Percentiles rank a stretch among this genome's conserved stretches.
Evolutionary conservation across 352 stramenopile genomes (phyloP).

Genomic region (Stramenopiles sp.): DNA sequence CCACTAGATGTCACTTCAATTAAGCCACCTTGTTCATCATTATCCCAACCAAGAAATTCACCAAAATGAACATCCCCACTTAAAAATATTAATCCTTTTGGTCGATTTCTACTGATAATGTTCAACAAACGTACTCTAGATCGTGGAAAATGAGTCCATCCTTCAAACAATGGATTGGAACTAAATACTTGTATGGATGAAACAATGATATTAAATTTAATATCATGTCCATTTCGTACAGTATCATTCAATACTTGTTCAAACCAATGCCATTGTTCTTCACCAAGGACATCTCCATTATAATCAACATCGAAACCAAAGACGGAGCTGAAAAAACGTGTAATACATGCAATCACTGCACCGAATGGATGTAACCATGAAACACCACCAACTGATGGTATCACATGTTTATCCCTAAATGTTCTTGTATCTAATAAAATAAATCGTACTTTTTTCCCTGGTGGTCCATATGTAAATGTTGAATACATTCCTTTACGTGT

Average conservation of each 20-base stretch:
- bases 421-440: slow-evolving; percentile 43
- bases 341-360: slow-evolving; percentile 29
- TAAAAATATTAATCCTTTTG: slow-evolving; percentile 27
- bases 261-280: slow-evolving; percentile 40
- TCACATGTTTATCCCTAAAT: slow-evolving; percentile 32
- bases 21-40: slow-evolving; percentile 9
- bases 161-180: slow-evolving; percentile 42
- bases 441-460: slow-evolving; percentile 22
- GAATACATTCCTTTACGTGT: slow-evolving; percentile 17
- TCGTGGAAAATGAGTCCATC: slow-evolving; percentile 40
- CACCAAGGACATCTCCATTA: slow-evolving; percentile 27
- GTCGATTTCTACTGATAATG: slow-evolving; percentile 17
- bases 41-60: too few species aligned
- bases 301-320: slow-evolving; percentile 23
- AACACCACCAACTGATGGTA: slow-evolving; percentile 29
- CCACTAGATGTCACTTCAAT: slow-evolving; percentile 16
- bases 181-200: slow-evolving; percentile 41
- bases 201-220: slow-evolving; percentile 23
- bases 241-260: slow-evolving; percentile 17
- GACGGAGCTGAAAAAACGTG: slow-evolving; percentile 28
- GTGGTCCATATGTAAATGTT: slow-evolving; percentile 4
- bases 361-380: slow-evolving; percentile 20
- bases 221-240: background rate
- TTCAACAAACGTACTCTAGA: slow-evolving; percentile 27
- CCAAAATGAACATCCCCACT: slow-evolving; percentile 47